A percentile compares a stretch with the other conserved stretches of the same genome.
Evolutionary conservation across 352 stramenopile species (phyloP).

Genomic region (Thalassiosira livingstoniorum): DNA sequence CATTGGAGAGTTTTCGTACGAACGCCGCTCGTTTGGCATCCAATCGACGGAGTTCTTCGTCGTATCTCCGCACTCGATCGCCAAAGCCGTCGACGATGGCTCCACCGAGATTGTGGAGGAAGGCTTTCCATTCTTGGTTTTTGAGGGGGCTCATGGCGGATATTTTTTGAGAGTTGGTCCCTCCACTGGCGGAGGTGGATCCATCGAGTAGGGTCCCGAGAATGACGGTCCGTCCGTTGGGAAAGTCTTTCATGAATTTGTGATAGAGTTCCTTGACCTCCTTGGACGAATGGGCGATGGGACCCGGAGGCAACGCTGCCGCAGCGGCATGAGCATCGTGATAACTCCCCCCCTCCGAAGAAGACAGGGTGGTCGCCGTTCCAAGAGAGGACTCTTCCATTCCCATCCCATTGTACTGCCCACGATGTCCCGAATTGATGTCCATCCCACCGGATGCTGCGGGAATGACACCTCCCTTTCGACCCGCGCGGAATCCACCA

Average conservation of each 20-base stretch:
- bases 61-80: constrained; percentile 73
- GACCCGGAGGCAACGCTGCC: constrained; percentile 30
- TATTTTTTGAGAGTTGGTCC: background rate
- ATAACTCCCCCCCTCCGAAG: background rate
- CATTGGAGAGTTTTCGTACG: constrained; percentile 40
- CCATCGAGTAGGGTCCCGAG: constrained; percentile 68
- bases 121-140: constrained; percentile 78
- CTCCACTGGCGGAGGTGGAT: background rate
- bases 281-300: constrained; percentile 56
- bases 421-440: background rate
- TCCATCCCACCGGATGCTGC: background rate
- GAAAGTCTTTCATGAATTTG: constrained; percentile 78
- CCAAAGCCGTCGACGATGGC: constrained; percentile 75
- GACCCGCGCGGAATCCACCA: constrained; percentile 41
- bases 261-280: constrained; percentile 70
- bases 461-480: constrained; percentile 18
- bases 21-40: constrained; percentile 61
- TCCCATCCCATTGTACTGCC: no score
- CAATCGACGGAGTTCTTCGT: constrained; percentile 77
- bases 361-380: background rate
- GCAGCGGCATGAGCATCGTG: constrained; percentile 25
- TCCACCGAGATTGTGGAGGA: constrained; percentile 68
- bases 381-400: constrained; percentile 3
- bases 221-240: constrained; percentile 72
- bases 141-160: constrained; percentile 44